phyloP scores from a whole-genome alignment of 768 basidiomycete genomes.

The Suillus clintonianus region DNA sequence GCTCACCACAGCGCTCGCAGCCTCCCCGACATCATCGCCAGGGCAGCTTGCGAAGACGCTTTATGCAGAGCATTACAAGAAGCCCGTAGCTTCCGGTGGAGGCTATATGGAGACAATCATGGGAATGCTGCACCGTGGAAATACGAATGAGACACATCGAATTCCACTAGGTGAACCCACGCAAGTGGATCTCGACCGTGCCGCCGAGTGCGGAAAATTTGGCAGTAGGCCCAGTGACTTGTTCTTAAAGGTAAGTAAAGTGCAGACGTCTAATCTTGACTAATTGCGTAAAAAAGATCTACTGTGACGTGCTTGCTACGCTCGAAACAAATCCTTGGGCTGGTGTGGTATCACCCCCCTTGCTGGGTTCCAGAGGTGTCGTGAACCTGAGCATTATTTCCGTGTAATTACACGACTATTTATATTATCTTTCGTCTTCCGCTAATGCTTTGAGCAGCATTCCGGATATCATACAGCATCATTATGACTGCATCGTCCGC shows the following conservation, averaged over 20 bases:
- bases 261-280: neutral
- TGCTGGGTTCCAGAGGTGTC: constrained; percentile 64
- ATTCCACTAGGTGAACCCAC: constrained; percentile 29
- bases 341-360: constrained; percentile 59
- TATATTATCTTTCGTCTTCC: neutral
- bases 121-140: constrained; percentile 17
- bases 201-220: constrained; percentile 53
- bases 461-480: constrained; percentile 75
- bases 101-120: constrained; percentile 20
- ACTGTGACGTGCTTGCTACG: constrained; percentile 59
- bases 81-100: constrained; percentile 21
- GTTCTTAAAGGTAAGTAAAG: constrained; percentile 55
- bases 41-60: constrained; percentile 40
- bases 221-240: constrained; percentile 55
- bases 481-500: constrained; percentile 58
- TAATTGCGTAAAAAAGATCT: constrained; percentile 44
- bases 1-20: constrained; percentile 43
- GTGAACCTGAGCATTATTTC: constrained; percentile 65
- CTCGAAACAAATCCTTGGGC: constrained; percentile 56
- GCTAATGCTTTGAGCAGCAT: constrained; percentile 39
- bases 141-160: constrained; percentile 17
- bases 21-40: constrained; percentile 36
- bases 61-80: constrained; percentile 36
- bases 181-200: constrained; percentile 46
- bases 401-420: constrained; percentile 34